Conservation (phyloP, 2,329 filamentous ascomycete species). For the Sphaerulina vaccinii region DNA sequence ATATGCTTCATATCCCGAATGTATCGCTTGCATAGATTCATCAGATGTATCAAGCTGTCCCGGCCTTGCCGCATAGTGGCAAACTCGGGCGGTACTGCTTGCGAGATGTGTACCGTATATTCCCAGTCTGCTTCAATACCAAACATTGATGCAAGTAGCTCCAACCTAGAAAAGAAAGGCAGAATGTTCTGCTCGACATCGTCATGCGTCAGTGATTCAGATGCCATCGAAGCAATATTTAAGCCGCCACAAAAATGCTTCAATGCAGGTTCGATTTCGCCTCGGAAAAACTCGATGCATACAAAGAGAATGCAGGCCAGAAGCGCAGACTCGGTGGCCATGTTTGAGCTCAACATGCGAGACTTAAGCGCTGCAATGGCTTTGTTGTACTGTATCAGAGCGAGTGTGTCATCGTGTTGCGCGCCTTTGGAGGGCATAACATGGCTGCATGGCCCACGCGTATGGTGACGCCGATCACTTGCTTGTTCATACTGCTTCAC, state of each 20-base stretch:
- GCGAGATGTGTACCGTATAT: not conserved
- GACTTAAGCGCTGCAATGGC: not conserved
- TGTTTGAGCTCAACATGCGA: not conserved
- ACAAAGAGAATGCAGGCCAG: constrained; percentile 3
- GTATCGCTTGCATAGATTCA: not conserved
- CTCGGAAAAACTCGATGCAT: constrained; percentile 4
- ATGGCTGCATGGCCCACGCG: not conserved
- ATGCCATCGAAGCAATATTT: not conserved
- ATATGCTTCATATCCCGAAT: not conserved
- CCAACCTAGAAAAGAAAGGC: not conserved
- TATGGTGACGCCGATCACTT: no score
- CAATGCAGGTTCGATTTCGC: not conserved
- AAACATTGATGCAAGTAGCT: constrained; percentile 1
- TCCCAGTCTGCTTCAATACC: not conserved
- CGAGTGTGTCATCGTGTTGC: not conserved
- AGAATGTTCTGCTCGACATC: not conserved
- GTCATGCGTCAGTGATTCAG: not conserved
- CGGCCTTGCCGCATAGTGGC: not conserved
- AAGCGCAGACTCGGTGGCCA: not conserved
- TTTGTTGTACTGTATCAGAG: not conserved
- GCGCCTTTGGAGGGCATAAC: not conserved
- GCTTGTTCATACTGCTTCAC: no score
- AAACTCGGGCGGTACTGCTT: not conserved
- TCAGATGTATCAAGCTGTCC: constrained; percentile 1
- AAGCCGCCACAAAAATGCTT: not conserved